Base-by-base conservation (phyloP, 441 rosid species). In the Kokia cookei region DNA sequence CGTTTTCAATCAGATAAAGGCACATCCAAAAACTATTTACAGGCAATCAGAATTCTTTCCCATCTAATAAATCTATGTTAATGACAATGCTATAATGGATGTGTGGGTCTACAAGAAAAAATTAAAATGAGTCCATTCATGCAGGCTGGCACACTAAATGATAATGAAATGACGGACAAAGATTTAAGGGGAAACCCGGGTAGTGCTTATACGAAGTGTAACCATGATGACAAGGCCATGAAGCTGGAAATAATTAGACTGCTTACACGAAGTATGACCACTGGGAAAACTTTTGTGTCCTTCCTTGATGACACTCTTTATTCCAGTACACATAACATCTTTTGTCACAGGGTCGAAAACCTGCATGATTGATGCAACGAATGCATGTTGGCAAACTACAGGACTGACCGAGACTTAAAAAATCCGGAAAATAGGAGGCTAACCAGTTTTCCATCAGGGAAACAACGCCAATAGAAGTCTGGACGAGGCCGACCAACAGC, bases 251-350 rank as follows among this genome's bases (percentile, higher is more conserved):
- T 54, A 74, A 77, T 57, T 76, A 77, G 48, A 67, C 47, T 43
- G 68, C 94, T 90, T 78, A 93, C 98, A 86, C 47, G 99, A 94
- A 32, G 91, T 90, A 80, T 94, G 98, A 2, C 97, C 99, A 54
- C 97, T 91, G 40, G 97, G 99, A 78, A 94, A 94, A 81, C 98
- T 90, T 82, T 93, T 90, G 77, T 93, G 92, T 27, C 98, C 94
- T 81, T 91, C 99, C 86, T 81, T 93, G 42, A 94, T 86, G 58
- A 87, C 89, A 15, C 54, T 67, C 78, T 89, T 88, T 61, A 77
- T 55, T 78, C 96, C 96, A 73, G 88, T 89, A 75, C 99, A 94
- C 62, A 81, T 51, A 65, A 91, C 99, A 79, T 83, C 61, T 63
- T 70, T 80, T 5, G 94, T 90, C 47, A 93, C 79, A 40, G 83